These are phyloP conservation scores for Pezicula neosporulosa DNA, from an alignment of 2,329 filamentous ascomycete species.

Conservation along the genomic window DNA sequence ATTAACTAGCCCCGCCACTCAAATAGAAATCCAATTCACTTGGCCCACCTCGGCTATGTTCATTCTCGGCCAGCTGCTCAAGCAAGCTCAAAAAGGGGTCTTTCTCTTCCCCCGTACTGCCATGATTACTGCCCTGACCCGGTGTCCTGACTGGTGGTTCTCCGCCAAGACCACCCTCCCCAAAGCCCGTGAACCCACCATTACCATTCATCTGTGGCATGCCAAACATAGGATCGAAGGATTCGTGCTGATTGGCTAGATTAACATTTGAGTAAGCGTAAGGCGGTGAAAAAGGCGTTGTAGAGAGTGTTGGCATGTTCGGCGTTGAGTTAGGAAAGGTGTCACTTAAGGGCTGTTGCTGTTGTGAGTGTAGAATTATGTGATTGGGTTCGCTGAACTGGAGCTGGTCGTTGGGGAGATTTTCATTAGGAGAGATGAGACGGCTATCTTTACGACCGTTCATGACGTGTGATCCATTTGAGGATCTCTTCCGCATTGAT, in stretches of 20 bases:
- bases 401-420: conserved; percentile 3
- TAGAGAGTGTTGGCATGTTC: conserved; percentile 13
- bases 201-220: conserved; percentile 48
- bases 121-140: conserved; percentile 45
- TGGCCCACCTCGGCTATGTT: conserved; percentile 64
- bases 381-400: conserved; percentile 3
- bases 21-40: conserved; percentile 80
- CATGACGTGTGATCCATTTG: conserved; percentile 20
- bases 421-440: conserved; percentile 24
- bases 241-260: conserved; percentile 16
- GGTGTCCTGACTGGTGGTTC: conserved; percentile 37
- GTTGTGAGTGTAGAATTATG: background rate
- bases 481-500: conserved; percentile 34
- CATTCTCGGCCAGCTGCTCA: conserved; percentile 80
- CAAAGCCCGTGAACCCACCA: conserved; percentile 38
- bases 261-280: conserved; percentile 21
- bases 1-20: conserved; percentile 15
- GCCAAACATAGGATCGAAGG: conserved; percentile 59
- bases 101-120: conserved; percentile 61
- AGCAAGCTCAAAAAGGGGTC: conserved; percentile 77
- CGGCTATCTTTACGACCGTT: conserved; percentile 25
- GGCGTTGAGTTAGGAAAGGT: conserved; percentile 3
- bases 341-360: conserved; percentile 10
- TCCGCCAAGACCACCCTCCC: conserved; percentile 38
- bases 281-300: conserved; percentile 30